Conservation (phyloP, 2,329 filamentous ascomycete genomes). For the Penicillium decumbens region DNA sequence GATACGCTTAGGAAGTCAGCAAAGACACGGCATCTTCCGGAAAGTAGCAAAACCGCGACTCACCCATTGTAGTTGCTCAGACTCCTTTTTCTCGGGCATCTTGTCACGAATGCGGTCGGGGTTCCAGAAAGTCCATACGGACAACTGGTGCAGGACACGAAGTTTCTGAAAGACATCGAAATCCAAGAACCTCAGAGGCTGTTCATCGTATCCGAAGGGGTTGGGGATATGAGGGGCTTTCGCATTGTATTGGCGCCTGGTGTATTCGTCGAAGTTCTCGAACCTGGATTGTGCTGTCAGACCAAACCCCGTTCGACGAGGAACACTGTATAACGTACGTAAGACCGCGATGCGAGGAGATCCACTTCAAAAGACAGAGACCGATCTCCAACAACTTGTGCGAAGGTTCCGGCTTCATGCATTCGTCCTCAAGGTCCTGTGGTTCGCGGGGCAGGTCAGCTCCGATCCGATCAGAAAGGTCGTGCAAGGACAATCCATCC, state of each 20-base stretch:
- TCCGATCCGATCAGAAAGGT: neutral
- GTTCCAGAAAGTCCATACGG: slow-evolving; percentile 81
- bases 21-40: neutral
- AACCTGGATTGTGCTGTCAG: slow-evolving; percentile 49
- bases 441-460: slow-evolving; percentile 14
- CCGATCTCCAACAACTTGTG: slow-evolving; percentile 74
- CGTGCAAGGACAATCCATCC: slow-evolving; percentile 1
- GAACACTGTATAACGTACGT: slow-evolving; percentile 58
- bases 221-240: slow-evolving; percentile 70
- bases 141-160: slow-evolving; percentile 75
- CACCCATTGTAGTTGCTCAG: slow-evolving; percentile 80
- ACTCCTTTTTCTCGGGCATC: slow-evolving; percentile 76
- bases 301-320: neutral
- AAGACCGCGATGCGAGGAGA: slow-evolving; percentile 87
- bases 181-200: slow-evolving; percentile 67
- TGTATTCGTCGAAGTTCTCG: slow-evolving; percentile 90
- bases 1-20: slow-evolving; percentile 39
- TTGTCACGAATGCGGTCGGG: slow-evolving; percentile 80
- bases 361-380: slow-evolving; percentile 80
- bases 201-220: slow-evolving; percentile 76
- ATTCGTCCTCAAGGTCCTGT: slow-evolving; percentile 84
- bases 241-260: slow-evolving; percentile 78
- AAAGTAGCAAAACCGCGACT: slow-evolving; percentile 22
- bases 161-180: slow-evolving; percentile 81
- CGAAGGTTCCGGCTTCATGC: slow-evolving; percentile 69